A percentile compares a stretch with the other conserved stretches of the same genome.
Conservation (phyloP, 2,329 filamentous ascomycete species). For the Akanthomyces dipterigenus region DNA sequence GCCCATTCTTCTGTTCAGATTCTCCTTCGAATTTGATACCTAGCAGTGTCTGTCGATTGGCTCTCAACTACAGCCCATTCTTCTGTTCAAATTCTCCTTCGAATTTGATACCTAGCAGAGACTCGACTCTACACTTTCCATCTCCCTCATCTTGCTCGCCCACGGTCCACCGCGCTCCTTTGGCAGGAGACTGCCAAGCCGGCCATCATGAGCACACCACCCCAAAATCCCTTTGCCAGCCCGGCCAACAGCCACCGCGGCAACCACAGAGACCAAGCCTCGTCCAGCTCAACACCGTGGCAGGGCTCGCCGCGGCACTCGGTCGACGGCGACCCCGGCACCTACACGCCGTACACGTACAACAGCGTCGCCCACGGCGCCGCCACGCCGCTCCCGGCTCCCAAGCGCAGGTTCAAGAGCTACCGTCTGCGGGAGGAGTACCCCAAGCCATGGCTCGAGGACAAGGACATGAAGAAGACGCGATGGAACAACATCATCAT, state of each 20-base stretch:
- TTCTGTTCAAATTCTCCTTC: no score
- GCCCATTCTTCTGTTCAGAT: background rate
- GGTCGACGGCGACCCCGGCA: background rate
- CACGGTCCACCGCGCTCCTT: background rate
- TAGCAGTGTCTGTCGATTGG: background rate
- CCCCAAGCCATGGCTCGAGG: slow-evolving; percentile 33
- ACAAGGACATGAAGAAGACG: slow-evolving; percentile 26
- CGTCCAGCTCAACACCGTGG: background rate
- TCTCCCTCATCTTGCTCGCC: background rate
- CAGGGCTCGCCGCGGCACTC: slow-evolving; percentile 1
- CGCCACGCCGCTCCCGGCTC: background rate
- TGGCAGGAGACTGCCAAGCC: background rate
- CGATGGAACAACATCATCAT: slow-evolving; percentile 31
- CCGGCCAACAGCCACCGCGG: background rate
- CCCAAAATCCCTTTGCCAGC: background rate
- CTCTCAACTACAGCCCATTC: background rate
- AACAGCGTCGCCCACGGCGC: background rate
- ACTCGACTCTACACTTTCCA: background rate
- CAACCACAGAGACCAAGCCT: background rate
- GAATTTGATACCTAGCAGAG: background rate
- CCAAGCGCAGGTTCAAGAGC: slow-evolving; percentile 23
- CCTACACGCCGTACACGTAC: slow-evolving; percentile 6
- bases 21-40: background rate
- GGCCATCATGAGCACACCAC: background rate
- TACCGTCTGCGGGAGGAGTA: slow-evolving; percentile 28